Conservation (phyloP, 2,329 filamentous ascomycete genomes). For the Malbranchea zuffiana region DNA sequence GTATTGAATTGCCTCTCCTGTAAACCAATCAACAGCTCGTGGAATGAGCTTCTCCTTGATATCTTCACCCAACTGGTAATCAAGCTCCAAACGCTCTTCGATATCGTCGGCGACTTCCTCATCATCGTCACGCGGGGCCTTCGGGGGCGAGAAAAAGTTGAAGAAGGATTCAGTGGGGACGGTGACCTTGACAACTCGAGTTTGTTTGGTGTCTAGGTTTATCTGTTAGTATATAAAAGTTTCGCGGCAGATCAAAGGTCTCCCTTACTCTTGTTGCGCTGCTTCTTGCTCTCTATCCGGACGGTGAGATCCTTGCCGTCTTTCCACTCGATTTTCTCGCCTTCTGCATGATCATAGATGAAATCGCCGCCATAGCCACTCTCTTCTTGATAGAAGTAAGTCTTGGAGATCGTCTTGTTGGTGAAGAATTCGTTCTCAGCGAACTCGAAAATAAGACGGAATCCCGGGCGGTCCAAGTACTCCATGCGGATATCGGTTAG, state of each 20-base stretch:
- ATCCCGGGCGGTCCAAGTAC: slow-evolving; percentile 95
- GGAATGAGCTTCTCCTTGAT: slow-evolving; percentile 99
- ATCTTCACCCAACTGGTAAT: slow-evolving; percentile 97
- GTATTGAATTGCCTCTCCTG: slow-evolving; percentile 90
- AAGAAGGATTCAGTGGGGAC: slow-evolving; percentile 97
- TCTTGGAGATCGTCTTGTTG: slow-evolving; percentile 96
- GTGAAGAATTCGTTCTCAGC: slow-evolving; percentile 90
- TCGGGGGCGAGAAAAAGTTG: slow-evolving; percentile 97
- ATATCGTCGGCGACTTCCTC: slow-evolving; percentile 74
- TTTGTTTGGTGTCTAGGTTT: slow-evolving; percentile 85
- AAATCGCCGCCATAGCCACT: slow-evolving; percentile 97
- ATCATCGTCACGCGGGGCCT: slow-evolving; percentile 66
- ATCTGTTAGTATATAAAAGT: not conserved
- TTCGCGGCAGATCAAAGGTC: too few relatives aligned
- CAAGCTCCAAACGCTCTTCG: slow-evolving; percentile 92
- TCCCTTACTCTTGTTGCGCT: slow-evolving; percentile 97
- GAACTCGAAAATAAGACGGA: slow-evolving; percentile 97
- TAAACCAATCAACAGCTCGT: slow-evolving; percentile 98
- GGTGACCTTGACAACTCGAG: slow-evolving; percentile 96
- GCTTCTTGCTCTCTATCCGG: slow-evolving; percentile 96
- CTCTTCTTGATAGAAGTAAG: slow-evolving; percentile 98
- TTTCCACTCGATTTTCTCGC: slow-evolving; percentile 97
- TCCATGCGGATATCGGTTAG: slow-evolving; percentile 95
- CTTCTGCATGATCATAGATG: slow-evolving; percentile 98
- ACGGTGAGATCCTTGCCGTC: slow-evolving; percentile 85